Evolutionary conservation across 163 green algal species (phyloP).

Genomic region (Smithsoniella earleae): DNA sequence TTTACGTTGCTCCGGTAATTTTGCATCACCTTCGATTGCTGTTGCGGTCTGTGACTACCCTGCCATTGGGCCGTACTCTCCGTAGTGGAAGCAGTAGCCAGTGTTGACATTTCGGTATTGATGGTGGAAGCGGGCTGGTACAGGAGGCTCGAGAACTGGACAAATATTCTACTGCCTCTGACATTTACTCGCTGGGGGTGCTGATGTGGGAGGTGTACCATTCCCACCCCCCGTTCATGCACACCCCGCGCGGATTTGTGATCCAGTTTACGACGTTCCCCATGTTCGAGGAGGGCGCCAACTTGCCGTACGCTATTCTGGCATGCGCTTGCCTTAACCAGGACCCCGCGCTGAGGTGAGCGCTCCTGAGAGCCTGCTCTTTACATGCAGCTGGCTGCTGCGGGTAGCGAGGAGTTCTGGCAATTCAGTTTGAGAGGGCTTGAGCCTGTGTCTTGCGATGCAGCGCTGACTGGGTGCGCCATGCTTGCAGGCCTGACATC

Average conservation of each 20-base stretch:
- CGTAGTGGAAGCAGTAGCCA: no score
- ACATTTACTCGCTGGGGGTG: slow-evolving; percentile 5
- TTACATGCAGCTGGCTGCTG: background rate
- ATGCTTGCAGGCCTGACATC: slow-evolving; percentile 9
- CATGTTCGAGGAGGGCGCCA: background rate
- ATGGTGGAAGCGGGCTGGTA: background rate
- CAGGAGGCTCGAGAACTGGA: slow-evolving; percentile 15
- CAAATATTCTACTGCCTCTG: background rate
- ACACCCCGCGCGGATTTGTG: background rate
- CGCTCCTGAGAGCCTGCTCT: background rate
- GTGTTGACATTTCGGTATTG: background rate
- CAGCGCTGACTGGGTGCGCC: background rate
- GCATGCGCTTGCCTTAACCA: slow-evolving; percentile 9
- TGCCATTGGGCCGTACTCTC: no score
- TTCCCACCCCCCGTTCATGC: background rate
- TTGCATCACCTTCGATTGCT: background rate
- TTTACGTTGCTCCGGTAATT: background rate
- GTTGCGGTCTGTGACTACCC: no score
- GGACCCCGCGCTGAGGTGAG: slow-evolving; percentile 2
- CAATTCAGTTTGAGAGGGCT: background rate
- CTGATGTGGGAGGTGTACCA: slow-evolving; percentile 17
- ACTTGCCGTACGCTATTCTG: slow-evolving; percentile 4
- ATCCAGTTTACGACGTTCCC: background rate
- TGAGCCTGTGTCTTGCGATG: background rate
- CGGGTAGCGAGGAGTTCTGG: no score